Conservation (phyloP, 2,329 filamentous ascomycete species). For the Cercospora zeina region DNA sequence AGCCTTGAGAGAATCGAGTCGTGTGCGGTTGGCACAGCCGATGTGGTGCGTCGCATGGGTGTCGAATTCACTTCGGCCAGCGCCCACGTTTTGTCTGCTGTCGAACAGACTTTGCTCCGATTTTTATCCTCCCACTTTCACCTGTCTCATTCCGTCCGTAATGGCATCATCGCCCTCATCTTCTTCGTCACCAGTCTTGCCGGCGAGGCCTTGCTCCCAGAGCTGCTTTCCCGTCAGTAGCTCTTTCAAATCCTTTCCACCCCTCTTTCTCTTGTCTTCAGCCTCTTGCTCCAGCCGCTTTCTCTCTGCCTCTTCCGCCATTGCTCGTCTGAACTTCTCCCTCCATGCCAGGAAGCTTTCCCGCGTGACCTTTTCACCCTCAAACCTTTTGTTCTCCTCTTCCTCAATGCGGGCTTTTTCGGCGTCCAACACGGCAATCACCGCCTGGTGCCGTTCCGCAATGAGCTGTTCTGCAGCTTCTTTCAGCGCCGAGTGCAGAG, state of each 20-base stretch:
- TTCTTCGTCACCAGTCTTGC: constrained; percentile 67
- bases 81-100: background rate
- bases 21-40: background rate
- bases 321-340: constrained; percentile 73
- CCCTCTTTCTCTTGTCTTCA: constrained; percentile 60
- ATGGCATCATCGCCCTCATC: constrained; percentile 65
- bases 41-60: background rate
- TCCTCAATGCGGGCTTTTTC: constrained; percentile 68
- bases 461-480: constrained; percentile 88
- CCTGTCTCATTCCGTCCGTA: constrained; percentile 65
- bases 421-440: constrained; percentile 55
- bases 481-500: constrained; percentile 81
- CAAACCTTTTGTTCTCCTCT: constrained; percentile 95
- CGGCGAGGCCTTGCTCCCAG: constrained; percentile 53
- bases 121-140: constrained; percentile 59
- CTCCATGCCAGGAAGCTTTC: constrained; percentile 86
- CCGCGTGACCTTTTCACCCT: constrained; percentile 82
- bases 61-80: background rate
- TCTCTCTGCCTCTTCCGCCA: constrained; percentile 67
- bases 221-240: constrained; percentile 66
- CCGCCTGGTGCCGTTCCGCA: constrained; percentile 67
- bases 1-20: background rate
- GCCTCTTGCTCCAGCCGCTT: constrained; percentile 65
- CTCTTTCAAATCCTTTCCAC: constrained; percentile 69
- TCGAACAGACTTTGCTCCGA: background rate